Evolutionary conservation across 108 stramenopile genomes (phyloP), one percentile per base, ranked within the genome.

Genomic region (Pseudonitzschia multistriata): DNA sequence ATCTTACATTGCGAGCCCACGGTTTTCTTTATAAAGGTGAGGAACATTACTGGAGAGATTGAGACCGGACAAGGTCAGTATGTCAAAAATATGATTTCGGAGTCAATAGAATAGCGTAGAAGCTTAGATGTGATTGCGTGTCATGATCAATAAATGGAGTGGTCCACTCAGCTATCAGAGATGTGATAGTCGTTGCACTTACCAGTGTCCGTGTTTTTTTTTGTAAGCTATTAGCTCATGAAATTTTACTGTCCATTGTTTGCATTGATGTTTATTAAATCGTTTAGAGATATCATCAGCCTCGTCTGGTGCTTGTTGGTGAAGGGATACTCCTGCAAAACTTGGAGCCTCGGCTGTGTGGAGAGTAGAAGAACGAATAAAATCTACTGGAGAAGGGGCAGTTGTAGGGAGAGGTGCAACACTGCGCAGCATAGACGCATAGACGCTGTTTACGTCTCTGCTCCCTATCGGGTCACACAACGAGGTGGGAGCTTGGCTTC

Each of bases 231-330:
- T 29, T 21, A 87, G 70, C 42, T 76, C 71, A 45, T 75, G 69
- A 47, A 67, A 87, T 73, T 74, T 77, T 40, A 68, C 62, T 62
- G 81, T 81, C 86, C 86, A 87, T 36, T 76, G 68, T 31, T 76
- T 68, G 30, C 57, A 68, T 47, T 76, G 75, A 35, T 76, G 69
- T 13, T 34, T 50, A 11, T 68, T 69, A 45, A 70, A 76, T 59
- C 57, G 57, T 30, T 59, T 33, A n/a, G n/a, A n/a, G n/a, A n/a
- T n/a, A n/a, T n/a, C n/a, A n/a, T n/a, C n/a, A n/a, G n/a, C n/a
- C n/a, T n/a, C n/a, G n/a, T n/a, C n/a, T n/a, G n/a, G n/a, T n/a
- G n/a, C n/a, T n/a, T n/a, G n/a, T n/a, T n/a, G n/a, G n/a, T n/a
- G n/a, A n/a, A n/a, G n/a, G n/a, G n/a, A n/a, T n/a, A n/a, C n/a